phyloP scores from a whole-genome alignment of 768 basidiomycete genomes.

The Suillus alpinus region DNA sequence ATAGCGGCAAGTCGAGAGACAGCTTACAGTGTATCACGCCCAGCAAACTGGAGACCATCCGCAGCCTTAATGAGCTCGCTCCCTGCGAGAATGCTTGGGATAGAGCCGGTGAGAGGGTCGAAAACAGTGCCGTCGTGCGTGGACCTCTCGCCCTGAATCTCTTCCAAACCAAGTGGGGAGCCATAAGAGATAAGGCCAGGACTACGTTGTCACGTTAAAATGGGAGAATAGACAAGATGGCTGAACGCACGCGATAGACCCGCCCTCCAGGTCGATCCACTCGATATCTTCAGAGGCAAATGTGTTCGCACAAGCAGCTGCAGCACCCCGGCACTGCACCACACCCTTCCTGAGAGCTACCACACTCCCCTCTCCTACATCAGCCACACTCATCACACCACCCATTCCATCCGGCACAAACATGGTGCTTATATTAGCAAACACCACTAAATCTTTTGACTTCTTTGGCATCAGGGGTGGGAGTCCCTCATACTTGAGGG shows the following conservation, averaged over 20 bases:
- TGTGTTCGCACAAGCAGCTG: constrained; percentile 22
- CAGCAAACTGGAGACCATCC: constrained; percentile 71
- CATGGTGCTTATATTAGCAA: constrained; percentile 61
- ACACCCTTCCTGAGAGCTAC: constrained; percentile 54
- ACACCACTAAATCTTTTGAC: constrained; percentile 43
- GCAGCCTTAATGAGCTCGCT: constrained; percentile 53
- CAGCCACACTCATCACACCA: constrained; percentile 24
- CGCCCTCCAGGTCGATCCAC: constrained; percentile 61
- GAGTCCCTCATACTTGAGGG: constrained; percentile 64
- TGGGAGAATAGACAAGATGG: constrained; percentile 5
- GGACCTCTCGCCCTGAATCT: constrained; percentile 50
- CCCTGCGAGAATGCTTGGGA: constrained; percentile 36
- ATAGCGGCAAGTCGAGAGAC: constrained; percentile 1
- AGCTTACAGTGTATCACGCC: constrained; percentile 53
- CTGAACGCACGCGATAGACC: constrained; percentile 49
- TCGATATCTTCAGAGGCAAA: constrained; percentile 26
- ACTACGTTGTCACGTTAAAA: constrained; percentile 26
- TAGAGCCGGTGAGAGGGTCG: constrained; percentile 35
- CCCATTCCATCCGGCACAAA: constrained; percentile 34
- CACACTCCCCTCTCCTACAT: constrained; percentile 32
- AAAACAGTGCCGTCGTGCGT: constrained; percentile 59
- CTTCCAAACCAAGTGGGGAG: constrained; percentile 49
- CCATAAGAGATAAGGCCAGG: constrained; percentile 44
- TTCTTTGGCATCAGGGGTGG: constrained; percentile 56
- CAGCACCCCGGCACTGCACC: constrained; percentile 49